Conservation (phyloP, 2,329 filamentous ascomycete genomes). For the Beauveria scarabaeidicola region DNA sequence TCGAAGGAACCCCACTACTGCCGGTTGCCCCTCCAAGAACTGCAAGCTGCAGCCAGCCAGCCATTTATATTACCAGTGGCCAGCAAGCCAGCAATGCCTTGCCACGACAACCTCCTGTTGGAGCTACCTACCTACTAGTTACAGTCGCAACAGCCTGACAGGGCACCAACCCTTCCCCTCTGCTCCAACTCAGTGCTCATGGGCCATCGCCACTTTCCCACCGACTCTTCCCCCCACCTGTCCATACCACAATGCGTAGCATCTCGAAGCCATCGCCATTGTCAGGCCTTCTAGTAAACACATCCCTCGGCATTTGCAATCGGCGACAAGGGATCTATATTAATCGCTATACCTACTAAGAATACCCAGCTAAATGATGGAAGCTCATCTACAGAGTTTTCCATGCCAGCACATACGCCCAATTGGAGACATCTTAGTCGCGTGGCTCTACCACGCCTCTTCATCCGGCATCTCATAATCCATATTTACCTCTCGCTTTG, state of each 20-base stretch:
- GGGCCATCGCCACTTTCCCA: neutral
- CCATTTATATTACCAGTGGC: neutral
- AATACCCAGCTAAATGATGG: neutral
- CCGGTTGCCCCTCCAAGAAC: neutral
- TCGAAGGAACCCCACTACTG: neutral
- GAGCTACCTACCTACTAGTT: neutral
- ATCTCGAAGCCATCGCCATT: neutral
- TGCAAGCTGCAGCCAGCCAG: neutral
- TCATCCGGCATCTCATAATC: slow-evolving; percentile 48
- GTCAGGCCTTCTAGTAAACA: neutral
- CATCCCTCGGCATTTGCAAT: too few relatives aligned
- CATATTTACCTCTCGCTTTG: slow-evolving; percentile 33
- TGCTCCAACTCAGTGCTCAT: neutral
- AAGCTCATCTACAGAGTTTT: neutral
- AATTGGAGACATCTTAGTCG: neutral
- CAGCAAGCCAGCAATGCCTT: neutral
- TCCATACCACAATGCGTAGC: neutral
- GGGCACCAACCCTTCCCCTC: neutral
- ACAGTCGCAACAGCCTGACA: neutral
- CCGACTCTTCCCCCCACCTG: neutral
- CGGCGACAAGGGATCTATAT: too few relatives aligned
- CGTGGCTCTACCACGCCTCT: slow-evolving; percentile 30
- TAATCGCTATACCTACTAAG: neutral
- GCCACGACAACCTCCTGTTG: neutral
- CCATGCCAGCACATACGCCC: neutral